These are phyloP conservation scores for Rutidosis leptorrhynchoides DNA, from an alignment of 129 eudicot species.

Conservation along the genomic window DNA sequence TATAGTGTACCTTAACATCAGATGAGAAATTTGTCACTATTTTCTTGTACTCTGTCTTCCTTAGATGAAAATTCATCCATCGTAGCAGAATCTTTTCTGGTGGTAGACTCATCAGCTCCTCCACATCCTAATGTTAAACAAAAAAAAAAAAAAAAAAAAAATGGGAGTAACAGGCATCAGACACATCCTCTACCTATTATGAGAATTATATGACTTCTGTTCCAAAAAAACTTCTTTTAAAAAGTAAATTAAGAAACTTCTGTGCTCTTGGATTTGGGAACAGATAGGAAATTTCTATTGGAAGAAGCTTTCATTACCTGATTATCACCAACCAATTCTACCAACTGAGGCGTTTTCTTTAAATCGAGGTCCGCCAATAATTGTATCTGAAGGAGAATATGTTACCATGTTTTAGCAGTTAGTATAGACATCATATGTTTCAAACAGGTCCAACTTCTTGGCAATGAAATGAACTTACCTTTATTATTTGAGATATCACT, in stretches of 20 bases:
- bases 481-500: slow-evolving; percentile 87
- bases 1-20: slow-evolving; percentile 72
- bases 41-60: slow-evolving; percentile 67
- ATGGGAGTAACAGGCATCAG: neutral
- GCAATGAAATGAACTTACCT: slow-evolving; percentile 43
- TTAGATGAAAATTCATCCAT: slow-evolving; percentile 97
- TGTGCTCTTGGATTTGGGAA: slow-evolving; percentile 2
- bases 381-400: slow-evolving; percentile 59
- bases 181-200: neutral
- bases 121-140: slow-evolving; percentile 61
- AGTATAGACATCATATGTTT: neutral
- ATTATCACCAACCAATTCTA: slow-evolving; percentile 79
- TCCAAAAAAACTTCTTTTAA: neutral
- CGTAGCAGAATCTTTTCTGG: slow-evolving; percentile 90
- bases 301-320: slow-evolving; percentile 45
- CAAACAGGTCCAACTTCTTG: slow-evolving; percentile 3
- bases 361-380: slow-evolving; percentile 85
- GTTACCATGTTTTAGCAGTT: slow-evolving; percentile 20
- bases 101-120: slow-evolving; percentile 91
- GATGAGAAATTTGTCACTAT: slow-evolving; percentile 89
- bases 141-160: too few species aligned
- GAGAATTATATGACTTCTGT: neutral
- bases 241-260: neutral
- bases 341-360: slow-evolving; percentile 91
- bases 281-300: neutral